These are phyloP conservation scores for Bryoerythrophyllum caledonicum DNA, from an alignment of 225 moss, liverwort and hornwort species.

Conservation along the genomic window DNA sequence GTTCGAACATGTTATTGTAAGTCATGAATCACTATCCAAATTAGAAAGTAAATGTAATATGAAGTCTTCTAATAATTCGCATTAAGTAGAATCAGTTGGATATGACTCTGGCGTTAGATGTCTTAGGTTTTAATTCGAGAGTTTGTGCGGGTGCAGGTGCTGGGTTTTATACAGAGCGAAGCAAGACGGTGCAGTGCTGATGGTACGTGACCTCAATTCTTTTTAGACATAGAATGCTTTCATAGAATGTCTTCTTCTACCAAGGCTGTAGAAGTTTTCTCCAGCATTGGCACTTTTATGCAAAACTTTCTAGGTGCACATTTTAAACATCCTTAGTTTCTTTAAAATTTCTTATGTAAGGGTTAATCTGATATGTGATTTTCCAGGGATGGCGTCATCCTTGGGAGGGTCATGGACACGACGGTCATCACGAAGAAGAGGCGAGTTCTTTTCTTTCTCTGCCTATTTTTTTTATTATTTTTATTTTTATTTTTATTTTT, in stretches of 20 bases:
- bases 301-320: too few relatives aligned
- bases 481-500: too few relatives aligned
- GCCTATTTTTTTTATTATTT: too few relatives aligned
- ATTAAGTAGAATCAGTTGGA: neutral
- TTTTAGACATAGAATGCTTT: neutral
- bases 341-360: too few relatives aligned
- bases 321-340: too few relatives aligned
- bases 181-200: conserved; percentile 51
- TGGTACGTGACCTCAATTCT: conserved; percentile 38
- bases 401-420: conserved; percentile 66
- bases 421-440: conserved; percentile 44
- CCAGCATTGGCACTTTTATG: too few relatives aligned
- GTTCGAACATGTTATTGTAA: too few relatives aligned
- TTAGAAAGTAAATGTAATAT: too few relatives aligned
- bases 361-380: neutral
- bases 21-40: too few relatives aligned
- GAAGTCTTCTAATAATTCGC: too few relatives aligned
- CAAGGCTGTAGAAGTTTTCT: too few relatives aligned
- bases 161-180: conserved; percentile 49
- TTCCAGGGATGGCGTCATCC: conserved; percentile 71
- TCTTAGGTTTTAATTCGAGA: neutral
- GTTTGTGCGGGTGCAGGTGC: conserved; percentile 34
- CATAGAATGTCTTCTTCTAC: neutral
- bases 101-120: neutral
- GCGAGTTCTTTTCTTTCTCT: conserved; percentile 20